These are phyloP conservation scores for Turritis glabra DNA, from an alignment of 345 rosid genomes.

Conservation along the genomic window DNA sequence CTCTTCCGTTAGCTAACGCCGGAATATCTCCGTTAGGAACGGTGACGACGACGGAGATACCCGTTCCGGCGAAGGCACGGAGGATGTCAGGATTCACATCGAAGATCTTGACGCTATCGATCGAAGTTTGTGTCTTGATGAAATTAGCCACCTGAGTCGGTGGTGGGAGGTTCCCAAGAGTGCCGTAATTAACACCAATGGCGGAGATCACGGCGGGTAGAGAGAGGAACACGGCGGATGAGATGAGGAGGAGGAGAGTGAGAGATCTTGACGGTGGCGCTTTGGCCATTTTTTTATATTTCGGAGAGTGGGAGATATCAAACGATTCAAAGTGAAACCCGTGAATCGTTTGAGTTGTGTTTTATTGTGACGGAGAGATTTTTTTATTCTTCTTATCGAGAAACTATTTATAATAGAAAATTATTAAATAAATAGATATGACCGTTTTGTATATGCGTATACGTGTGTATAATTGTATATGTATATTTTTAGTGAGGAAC, in stretches of 20 bases:
- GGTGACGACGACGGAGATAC: constrained; percentile 56
- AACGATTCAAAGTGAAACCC: constrained; percentile 34
- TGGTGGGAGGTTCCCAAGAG: constrained; percentile 73
- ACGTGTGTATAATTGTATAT: constrained; percentile 25
- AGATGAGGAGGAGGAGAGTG: constrained; percentile 38
- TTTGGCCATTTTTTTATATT: constrained; percentile 27
- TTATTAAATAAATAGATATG: constrained; percentile 5
- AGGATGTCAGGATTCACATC: constrained; percentile 66
- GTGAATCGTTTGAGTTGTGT: constrained; percentile 40
- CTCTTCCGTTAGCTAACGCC: constrained; percentile 39
- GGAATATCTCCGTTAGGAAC: constrained; percentile 64
- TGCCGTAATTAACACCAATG: constrained; percentile 87
- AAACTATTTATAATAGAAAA: constrained; percentile 23
- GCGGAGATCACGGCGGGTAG: constrained; percentile 43
- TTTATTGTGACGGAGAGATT: constrained; percentile 15
- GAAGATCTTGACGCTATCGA: constrained; percentile 71
- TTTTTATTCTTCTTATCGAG: not conserved
- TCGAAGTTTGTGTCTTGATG: constrained; percentile 54
- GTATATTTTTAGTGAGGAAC: constrained; percentile 20
- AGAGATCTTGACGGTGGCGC: constrained; percentile 22
- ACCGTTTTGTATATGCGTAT: constrained; percentile 22
- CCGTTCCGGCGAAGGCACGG: constrained; percentile 68
- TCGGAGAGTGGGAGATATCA: not conserved
- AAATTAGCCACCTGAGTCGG: constrained; percentile 74
- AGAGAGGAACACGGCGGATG: constrained; percentile 37